Evolutionary conservation across 495 filamentous ascomycete species (phyloP), one percentile per base, ranked within the genome.

Genomic region (Aspergillus leporis): DNA sequence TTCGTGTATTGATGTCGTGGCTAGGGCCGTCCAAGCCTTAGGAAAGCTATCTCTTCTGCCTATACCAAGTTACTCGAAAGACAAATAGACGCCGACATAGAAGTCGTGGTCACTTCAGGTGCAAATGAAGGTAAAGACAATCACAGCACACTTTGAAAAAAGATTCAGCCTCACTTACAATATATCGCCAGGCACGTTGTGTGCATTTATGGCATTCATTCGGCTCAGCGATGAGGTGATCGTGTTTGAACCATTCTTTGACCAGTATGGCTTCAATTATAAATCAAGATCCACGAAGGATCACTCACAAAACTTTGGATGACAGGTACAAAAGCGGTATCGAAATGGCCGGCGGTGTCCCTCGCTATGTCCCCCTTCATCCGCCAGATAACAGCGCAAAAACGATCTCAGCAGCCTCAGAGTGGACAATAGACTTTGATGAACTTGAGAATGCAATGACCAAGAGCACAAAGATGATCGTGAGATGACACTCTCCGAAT

Each of bases 231-330:
- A 98, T 66, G 94, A 98, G 72, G 94, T 97, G 50, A 96, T 98
- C 43, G 84, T 98, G 52, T 96, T 98, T 74, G 94, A 98, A 78
- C 94, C 94, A 7, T 98, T 97, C 78, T 98, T 97, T 68, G 94
- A 98, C 75, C 94, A 98, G 86, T 93, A 78, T 68, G 84, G n/a
- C 23, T 58, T 66, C n/a, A n/a, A n/a, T n/a, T n/a, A n/a, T n/a
- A n/a, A n/a, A n/a, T n/a, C n/a, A n/a, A n/a, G n/a, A n/a, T n/a
- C n/a, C n/a, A n/a, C n/a, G n/a, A n/a, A n/a, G n/a, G n/a, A n/a
- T n/a, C n/a, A n/a, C n/a, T n/a, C n/a, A n/a, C n/a, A 49, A 65
- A 28, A 36, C 30, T n/a, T n/a, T 21, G 14, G 25, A 22, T 31
- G 14, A 23, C 36, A 56, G 87, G 64, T 96, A 97, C 71, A 94